These are phyloP conservation scores for Candida ficus DNA, from an alignment of 805 yeast genomes.

Conservation along the genomic window DNA sequence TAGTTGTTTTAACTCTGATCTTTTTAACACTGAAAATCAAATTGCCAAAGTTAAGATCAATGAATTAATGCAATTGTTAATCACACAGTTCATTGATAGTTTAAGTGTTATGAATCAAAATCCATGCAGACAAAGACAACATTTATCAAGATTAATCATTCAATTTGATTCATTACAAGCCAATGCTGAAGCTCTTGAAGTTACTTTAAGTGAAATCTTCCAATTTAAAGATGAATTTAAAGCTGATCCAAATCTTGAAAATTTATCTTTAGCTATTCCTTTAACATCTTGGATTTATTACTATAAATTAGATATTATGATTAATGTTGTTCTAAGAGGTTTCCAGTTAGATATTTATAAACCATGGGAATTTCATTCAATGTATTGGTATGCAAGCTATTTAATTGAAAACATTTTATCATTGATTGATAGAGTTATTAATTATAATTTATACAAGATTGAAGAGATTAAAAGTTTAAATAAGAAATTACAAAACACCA, in stretches of 20 bases:
- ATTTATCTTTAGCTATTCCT: slow-evolving; percentile 46
- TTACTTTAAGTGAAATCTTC: slow-evolving; percentile 31
- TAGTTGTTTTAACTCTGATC: slow-evolving; percentile 32
- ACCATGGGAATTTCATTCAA: slow-evolving; percentile 59
- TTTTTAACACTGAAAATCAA: slow-evolving; percentile 24
- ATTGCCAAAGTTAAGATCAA: slow-evolving; percentile 22
- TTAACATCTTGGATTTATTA: slow-evolving; percentile 65
- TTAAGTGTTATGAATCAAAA: slow-evolving; percentile 51
- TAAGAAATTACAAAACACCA: slow-evolving; percentile 44
- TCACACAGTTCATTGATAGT: slow-evolving; percentile 41
- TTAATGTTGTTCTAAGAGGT: slow-evolving; percentile 66
- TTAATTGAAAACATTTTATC: slow-evolving; percentile 44
- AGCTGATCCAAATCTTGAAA: slow-evolving; percentile 12
- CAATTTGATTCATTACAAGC: slow-evolving; percentile 82
- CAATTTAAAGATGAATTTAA: slow-evolving; percentile 28
- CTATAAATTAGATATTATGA: slow-evolving; percentile 65
- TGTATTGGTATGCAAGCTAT: slow-evolving; percentile 64
- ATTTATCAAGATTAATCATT: slow-evolving; percentile 48
- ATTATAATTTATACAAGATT: slow-evolving; percentile 30
- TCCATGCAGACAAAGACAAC: slow-evolving; percentile 79
- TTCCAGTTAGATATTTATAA: slow-evolving; percentile 71
- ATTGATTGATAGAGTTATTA: slow-evolving; percentile 31
- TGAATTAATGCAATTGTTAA: slow-evolving; percentile 39
- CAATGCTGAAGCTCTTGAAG: slow-evolving; percentile 60
- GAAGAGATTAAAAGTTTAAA: slow-evolving; percentile 28